Conservation (phyloP, 73 alveolate genomes). For the Uronychia setigera region DNA sequence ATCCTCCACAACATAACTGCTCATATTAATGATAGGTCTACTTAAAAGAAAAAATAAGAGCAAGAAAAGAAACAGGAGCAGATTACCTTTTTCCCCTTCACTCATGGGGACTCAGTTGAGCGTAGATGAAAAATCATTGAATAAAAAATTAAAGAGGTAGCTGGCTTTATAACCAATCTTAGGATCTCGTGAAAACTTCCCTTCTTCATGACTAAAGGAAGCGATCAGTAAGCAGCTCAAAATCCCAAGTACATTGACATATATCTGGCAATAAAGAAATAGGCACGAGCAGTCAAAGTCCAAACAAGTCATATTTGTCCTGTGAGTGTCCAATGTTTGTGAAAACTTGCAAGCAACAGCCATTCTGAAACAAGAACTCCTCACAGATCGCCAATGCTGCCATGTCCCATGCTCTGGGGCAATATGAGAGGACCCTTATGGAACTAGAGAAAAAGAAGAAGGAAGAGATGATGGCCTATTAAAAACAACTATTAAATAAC, state of each 20-base stretch:
- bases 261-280: no score
- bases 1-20: not conserved
- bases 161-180: no score
- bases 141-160: no score
- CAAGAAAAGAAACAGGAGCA: not conserved
- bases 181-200: no score
- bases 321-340: not conserved
- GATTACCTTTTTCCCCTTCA: not conserved
- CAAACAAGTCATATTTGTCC: not conserved
- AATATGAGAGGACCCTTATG: not conserved
- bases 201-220: no score
- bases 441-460: not conserved
- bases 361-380: not conserved
- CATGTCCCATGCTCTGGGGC: not conserved
- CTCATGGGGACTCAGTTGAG: not conserved
- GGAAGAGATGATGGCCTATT: not conserved
- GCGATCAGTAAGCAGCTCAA: no score
- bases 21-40: not conserved
- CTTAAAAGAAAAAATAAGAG: no score
- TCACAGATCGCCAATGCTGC: not conserved
- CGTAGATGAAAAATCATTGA: not conserved
- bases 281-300: no score
- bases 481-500: no score
- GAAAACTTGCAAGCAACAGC: not conserved
- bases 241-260: no score